Evolutionary conservation across 176 grass and related monocot genomes (phyloP), one percentile per base, ranked within the genome.

Genomic region (Oryza glaberrima): DNA sequence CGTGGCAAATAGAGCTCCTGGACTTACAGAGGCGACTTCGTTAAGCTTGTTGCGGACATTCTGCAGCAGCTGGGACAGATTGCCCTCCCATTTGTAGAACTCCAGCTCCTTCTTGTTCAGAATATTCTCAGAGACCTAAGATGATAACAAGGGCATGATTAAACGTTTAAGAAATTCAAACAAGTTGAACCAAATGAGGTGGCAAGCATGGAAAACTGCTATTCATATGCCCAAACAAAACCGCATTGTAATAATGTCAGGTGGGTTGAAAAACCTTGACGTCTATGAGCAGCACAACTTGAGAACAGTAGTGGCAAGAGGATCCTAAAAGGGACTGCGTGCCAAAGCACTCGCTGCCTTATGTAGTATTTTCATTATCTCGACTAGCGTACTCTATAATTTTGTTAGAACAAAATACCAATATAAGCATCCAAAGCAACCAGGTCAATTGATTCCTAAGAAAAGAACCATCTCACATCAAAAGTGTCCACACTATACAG

Each of bases 81-180:
- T 94, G 14, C 90, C 91, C 65, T 94, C 91, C 96, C 93, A 99
- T 72, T 94, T 96, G 88, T 99, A 99, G 64, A 99, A 99, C 56
- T 99, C 90, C 78, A 99, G 87, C 71, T 99, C 93, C 25, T 94
- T 99, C 58, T 92, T 99, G 93, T 96, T 38, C 67, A 96, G 88
- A 88, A 99, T 94, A 78, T 92, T 99, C 84, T 94, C 96, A 9
- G 93, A 84, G 41, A 99, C 93, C 96, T 99, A 54, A 54, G 47
- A 63, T 63, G 58, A 4, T 23, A 19, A 63, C n/a, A 23, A 22
- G 7, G 20, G 9, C 19, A 63, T 63, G 58, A 23, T n/a, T 63
- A 23, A 63, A 63, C 0, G n/a, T 4, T 63, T 10, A 7, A 63
- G 58, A 52, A 5, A 63, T 63, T n/a, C 58, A 63, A 23, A 63